Conservation (phyloP, 805 yeast species). For the Suhomyces sp. region DNA sequence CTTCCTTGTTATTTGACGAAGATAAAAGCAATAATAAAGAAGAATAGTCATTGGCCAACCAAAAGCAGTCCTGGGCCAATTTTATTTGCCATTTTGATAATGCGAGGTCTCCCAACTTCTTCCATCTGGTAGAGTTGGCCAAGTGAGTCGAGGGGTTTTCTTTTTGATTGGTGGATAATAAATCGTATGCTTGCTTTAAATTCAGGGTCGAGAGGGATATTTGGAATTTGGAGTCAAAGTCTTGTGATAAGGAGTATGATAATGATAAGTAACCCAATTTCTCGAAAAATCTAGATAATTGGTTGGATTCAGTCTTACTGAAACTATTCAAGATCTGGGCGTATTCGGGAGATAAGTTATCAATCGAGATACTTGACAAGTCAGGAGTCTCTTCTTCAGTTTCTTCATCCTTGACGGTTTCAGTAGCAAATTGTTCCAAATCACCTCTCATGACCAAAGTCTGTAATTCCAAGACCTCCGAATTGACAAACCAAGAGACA, state of each 20-base stretch:
- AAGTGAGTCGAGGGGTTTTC: conserved; percentile 47
- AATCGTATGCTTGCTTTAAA: conserved; percentile 65
- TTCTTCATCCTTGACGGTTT: conserved; percentile 31
- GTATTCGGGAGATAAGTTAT: conserved; percentile 53
- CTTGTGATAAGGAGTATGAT: conserved; percentile 80
- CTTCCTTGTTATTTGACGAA: conserved; percentile 67
- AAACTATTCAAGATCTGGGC: conserved; percentile 51
- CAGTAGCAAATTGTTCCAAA: conserved; percentile 57
- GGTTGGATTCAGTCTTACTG: conserved; percentile 64
- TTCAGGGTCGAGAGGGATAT: conserved; percentile 77
- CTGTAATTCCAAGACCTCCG: conserved; percentile 90
- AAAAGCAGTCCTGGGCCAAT: conserved; percentile 76
- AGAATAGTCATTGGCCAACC: conserved; percentile 75
- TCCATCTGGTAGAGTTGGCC: conserved; percentile 64
- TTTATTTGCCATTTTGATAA: conserved; percentile 73
- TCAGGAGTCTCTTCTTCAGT: conserved; percentile 40
- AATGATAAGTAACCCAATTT: conserved; percentile 85
- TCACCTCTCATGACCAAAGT: conserved; percentile 95
- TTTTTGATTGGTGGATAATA: conserved; percentile 31
- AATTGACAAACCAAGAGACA: conserved; percentile 73
- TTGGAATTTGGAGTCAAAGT: conserved; percentile 87
- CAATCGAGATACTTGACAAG: conserved; percentile 45
- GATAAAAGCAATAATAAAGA: conserved; percentile 80
- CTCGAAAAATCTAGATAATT: conserved; percentile 89
- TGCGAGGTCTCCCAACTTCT: conserved; percentile 84